Evolutionary conservation across 768 basidiomycete genomes (phyloP), one percentile per base, ranked within the genome.

Genomic region (Heimioporus sp.): DNA sequence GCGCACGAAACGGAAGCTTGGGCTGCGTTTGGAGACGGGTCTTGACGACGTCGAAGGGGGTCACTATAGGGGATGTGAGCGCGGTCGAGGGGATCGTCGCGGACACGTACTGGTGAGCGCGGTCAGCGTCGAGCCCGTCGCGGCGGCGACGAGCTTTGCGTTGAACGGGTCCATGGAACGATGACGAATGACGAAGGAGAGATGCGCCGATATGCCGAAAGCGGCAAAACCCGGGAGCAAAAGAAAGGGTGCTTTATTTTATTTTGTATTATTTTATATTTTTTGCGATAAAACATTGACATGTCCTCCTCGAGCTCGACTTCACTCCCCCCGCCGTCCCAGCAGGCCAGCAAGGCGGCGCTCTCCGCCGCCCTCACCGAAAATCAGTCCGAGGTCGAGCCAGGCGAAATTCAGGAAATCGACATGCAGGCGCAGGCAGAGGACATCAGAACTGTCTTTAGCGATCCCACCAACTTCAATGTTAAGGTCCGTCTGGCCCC

Each of bases 21-120:
- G 86, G 86, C 66, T 90, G 93, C 0, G 97, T 98, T 69, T 99
- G 97, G 16, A 99, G 75, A 28, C 97, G 84, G 12, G 96, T 98
- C 70, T 98, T 98, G 59, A 98, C 80, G 49, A 99, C 93, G 71
- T 99, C 97, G 68, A 99, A 99, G 4, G 97, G 97, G 3, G 96
- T 98, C 97, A 99, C 96, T 98, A 51, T 31, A 38, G n/a, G 2
- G 10, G 15, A n/a, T 4, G 49, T 63, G 53, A 51, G 58, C 6
- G 53, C 7, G 46, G 37, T 20, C 4, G 21, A 58, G 53, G 32
- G 21, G 40, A 13, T 15, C 10, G n/a, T 46, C 16, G 24, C 10
- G 5, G 72, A 30, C 10, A n/a, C 83, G 36, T 64, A 90, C 91
- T 93, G 8, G 91, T 91, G 35, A 93, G 71, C 5, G 89, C 88